These are phyloP conservation scores for Huntiella decipiens DNA, from an alignment of 2,329 filamentous ascomycete species.

Conservation along the genomic window DNA sequence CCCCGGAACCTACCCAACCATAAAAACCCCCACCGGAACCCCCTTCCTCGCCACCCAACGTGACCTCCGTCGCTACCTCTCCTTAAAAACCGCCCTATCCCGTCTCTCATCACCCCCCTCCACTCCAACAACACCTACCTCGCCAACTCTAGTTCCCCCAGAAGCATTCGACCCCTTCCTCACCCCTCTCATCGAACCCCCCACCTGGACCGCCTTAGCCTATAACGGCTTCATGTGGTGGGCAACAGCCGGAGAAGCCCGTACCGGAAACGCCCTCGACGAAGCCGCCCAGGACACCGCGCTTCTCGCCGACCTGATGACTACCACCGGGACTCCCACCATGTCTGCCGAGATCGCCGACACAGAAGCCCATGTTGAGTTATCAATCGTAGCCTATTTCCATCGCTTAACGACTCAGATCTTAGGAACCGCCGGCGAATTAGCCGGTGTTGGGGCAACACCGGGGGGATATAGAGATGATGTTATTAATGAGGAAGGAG, in stretches of 20 bases:
- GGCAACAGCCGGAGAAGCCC: constrained; percentile 63
- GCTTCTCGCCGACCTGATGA: constrained; percentile 32
- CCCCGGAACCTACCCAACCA: constrained; percentile 50
- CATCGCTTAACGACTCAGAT: constrained; percentile 54
- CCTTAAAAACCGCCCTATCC: constrained; percentile 44
- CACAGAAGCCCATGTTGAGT: constrained; percentile 34
- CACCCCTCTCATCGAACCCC: constrained; percentile 40
- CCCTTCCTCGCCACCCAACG: constrained; percentile 73
- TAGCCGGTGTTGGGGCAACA: constrained; percentile 21
- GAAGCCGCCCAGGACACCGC: constrained; percentile 34
- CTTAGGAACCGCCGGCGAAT: constrained; percentile 39
- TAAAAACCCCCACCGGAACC: constrained; percentile 45
- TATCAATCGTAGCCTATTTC: constrained; percentile 63
- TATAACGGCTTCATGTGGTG: constrained; percentile 82
- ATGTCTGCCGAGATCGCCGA: background rate
- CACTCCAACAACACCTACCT: background rate
- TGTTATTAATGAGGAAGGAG: constrained; percentile 19
- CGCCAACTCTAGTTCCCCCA: constrained; percentile 1
- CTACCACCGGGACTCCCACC: constrained; percentile 13
- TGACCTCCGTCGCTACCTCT: constrained; percentile 62
- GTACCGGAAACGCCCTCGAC: constrained; percentile 39
- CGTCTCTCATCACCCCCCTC: constrained; percentile 19
- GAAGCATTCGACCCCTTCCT: constrained; percentile 26
- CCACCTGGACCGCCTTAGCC: constrained; percentile 54
- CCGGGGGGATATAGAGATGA: constrained; percentile 16